Conservation (phyloP, 2,329 filamentous ascomycete genomes). For the Xylariaceae sp. region DNA sequence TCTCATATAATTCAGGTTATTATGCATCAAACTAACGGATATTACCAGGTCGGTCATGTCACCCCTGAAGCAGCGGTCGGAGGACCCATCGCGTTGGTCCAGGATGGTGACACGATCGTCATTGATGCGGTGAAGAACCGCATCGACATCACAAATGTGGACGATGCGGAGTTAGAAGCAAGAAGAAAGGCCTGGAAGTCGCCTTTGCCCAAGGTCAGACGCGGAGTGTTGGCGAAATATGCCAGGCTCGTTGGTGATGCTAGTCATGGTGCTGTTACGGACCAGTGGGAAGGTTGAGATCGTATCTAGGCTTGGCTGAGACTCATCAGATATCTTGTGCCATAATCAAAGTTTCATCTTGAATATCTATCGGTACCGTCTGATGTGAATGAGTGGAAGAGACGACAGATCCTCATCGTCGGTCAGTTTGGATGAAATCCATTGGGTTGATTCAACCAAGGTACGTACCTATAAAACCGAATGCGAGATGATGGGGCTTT, state of each 20-base stretch:
- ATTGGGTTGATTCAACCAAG: not conserved
- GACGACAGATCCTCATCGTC: not conserved
- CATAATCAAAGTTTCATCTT: not conserved
- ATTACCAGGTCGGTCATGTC: slow-evolving; percentile 66
- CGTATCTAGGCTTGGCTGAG: not conserved
- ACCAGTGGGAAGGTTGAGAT: slow-evolving; percentile 45
- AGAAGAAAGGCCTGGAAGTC: slow-evolving; percentile 63
- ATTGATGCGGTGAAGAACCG: slow-evolving; percentile 80
- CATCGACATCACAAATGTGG: slow-evolving; percentile 59
- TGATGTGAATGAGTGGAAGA: not conserved
- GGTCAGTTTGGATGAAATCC: not conserved
- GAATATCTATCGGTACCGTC: not conserved
- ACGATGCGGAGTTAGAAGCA: slow-evolving; percentile 62
- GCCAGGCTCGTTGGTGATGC: slow-evolving; percentile 82
- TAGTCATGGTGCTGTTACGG: slow-evolving; percentile 84
- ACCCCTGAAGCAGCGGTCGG: slow-evolving; percentile 85
- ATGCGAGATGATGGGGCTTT: not conserved
- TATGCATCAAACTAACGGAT: slow-evolving; percentile 29
- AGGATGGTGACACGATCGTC: slow-evolving; percentile 74
- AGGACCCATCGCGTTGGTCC: slow-evolving; percentile 78
- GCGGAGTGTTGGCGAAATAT: slow-evolving; percentile 88
- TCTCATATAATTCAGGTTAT: not conserved
- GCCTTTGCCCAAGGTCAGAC: slow-evolving; percentile 66
- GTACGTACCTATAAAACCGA: too few species aligned
- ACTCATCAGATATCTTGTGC: not conserved